These are phyloP conservation scores for Paramyrothecium sp. DNA, from an alignment of 2,329 filamentous ascomycete species.

Conservation along the genomic window DNA sequence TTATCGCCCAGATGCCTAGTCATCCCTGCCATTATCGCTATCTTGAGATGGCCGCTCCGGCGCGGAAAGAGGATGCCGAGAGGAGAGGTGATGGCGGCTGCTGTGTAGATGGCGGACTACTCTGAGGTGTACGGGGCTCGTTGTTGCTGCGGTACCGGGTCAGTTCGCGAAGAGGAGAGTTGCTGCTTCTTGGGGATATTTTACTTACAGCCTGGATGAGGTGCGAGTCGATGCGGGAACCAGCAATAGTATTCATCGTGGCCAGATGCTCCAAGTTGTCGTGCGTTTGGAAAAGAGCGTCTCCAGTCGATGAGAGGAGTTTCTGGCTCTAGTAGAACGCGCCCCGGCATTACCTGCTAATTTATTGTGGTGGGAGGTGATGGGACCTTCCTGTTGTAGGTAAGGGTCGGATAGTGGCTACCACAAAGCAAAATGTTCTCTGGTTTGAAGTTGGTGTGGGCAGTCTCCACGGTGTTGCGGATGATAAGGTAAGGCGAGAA, in stretches of 20 bases:
- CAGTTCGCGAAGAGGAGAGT: too few relatives aligned
- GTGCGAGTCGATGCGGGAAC: conserved; percentile 54
- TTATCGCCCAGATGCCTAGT: too few relatives aligned
- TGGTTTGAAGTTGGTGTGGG: conserved; percentile 80
- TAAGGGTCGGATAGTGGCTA: conserved; percentile 71
- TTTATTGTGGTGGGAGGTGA: conserved; percentile 61
- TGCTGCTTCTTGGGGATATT: conserved; percentile 54
- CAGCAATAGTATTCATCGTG: conserved; percentile 73
- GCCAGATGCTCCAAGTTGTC: conserved; percentile 71
- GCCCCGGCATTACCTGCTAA: conserved; percentile 61
- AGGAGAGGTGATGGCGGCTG: too few relatives aligned
- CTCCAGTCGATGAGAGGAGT: conserved; percentile 71
- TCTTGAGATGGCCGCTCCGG: too few relatives aligned
- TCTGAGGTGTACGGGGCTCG: too few relatives aligned
- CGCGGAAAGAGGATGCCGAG: too few relatives aligned
- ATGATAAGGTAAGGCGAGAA: too few relatives aligned
- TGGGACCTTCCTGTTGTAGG: conserved; percentile 67
- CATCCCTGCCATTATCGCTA: too few relatives aligned
- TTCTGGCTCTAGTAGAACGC: conserved; percentile 66
- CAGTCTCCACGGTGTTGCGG: too few relatives aligned
- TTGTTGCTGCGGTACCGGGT: too few relatives aligned
- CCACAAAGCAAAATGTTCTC: conserved; percentile 68
- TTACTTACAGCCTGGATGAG: conserved; percentile 50
- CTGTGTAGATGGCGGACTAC: too few relatives aligned
- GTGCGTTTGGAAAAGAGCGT: conserved; percentile 70